Base-by-base conservation (phyloP, 2,329 filamentous ascomycete genomes). In the Colletotrichum scovillei region DNA sequence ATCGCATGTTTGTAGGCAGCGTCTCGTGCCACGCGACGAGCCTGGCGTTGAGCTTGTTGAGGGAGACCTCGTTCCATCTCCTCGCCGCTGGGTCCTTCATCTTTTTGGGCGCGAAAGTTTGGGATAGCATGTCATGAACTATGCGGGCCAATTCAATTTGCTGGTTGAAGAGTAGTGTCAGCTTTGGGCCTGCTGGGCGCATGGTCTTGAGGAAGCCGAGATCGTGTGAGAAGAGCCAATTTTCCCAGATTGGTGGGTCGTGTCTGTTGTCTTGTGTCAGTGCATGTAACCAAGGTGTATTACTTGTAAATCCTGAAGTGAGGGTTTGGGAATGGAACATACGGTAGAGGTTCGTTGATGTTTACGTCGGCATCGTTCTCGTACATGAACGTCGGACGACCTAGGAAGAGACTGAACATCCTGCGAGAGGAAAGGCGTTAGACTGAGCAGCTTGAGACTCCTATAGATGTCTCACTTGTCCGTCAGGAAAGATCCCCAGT, bases 401-500 rank as follows among this genome's bases (percentile, higher is more conserved):
- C 76, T 0, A 78, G 63, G 8, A 74, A 65, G 5, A 75, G 63
- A 11, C 75, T 77, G 28, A 76, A 75, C 28, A 77, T 42, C 28
- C 69, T 71, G 57, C 0, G 19, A 22, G 3, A 4, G 6, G 35
- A n/a, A 9, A 49, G 42, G 12, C 8, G 24, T 42, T n/a, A 63
- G 60, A 30, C 52, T 3, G 5, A 38, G 16, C n/a, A 9, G 6
- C 12, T 12, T 7, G 12, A 38, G 8, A 2, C 11, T 69, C 12
- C 6, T 22, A 14, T 12, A 8, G 4, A n/a, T 2, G 11, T 49
- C 55, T 62, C 4, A 71, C 63, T 80, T 80, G 64, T 80, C 78
- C 0, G 78, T 77, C 3, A 76, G 58, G 60, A 79, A 80, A 53
- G 76, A 79, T 7, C 79, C 79, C 79, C 79, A 80, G 56, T 78